Evolutionary conservation across 129 eudicot genomes (phyloP).

Genomic region (Flaveria linearis): DNA sequence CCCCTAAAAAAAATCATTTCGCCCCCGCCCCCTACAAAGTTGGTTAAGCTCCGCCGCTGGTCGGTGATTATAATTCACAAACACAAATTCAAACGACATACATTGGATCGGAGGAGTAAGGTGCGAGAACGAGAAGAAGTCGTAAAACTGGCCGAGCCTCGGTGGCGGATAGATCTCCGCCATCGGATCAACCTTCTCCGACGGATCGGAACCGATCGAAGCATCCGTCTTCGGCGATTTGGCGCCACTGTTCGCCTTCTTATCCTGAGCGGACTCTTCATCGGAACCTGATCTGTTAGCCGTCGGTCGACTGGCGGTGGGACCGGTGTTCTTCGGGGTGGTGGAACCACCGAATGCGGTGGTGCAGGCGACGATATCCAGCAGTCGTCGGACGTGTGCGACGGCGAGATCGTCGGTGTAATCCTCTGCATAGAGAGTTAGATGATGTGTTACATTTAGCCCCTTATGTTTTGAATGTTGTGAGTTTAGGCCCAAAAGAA

Average conservation of each 20-base stretch:
- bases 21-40: no score
- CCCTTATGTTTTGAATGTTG: conserved; percentile 24
- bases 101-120: conserved; percentile 55
- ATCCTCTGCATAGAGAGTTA: conserved; percentile 53
- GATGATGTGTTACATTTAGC: not conserved
- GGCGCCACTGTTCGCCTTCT: conserved; percentile 28
- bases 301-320: conserved; percentile 34
- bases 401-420: conserved; percentile 72
- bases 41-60: no score
- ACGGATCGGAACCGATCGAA: conserved; percentile 36
- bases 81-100: conserved; percentile 34
- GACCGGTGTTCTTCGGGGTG: conserved; percentile 45
- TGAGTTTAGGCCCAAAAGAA: not conserved
- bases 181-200: conserved; percentile 64
- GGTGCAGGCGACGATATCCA: conserved; percentile 94
- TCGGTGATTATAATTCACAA: not conserved
- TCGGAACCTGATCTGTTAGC: conserved; percentile 46
- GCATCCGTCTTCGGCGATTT: conserved; percentile 47
- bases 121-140: conserved; percentile 94
- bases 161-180: conserved; percentile 84
- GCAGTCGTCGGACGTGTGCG: conserved; percentile 81
- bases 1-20: no score
- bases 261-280: conserved; percentile 43
- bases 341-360: conserved; percentile 64
- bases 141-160: conserved; percentile 88